Evolutionary conservation across 345 rosid species (phyloP), one percentile per base, ranked within the genome.

Genomic region (Sisymbrium altissimum): DNA sequence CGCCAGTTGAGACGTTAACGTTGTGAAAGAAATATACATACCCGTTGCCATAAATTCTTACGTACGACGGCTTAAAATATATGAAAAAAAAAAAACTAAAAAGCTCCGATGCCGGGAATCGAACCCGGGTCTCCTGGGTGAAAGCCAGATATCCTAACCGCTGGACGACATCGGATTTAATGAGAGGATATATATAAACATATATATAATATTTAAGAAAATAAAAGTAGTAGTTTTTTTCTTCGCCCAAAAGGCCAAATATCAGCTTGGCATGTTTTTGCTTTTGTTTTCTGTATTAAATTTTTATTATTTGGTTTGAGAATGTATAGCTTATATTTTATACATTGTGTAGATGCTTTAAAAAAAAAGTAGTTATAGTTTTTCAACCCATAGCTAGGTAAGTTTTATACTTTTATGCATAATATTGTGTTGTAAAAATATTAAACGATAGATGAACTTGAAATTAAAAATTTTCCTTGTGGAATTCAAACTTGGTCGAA

Each of bases 71-170:
- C n/a, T 35, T 58, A 13, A 41, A 41, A 41, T 3, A 4, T 27
- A 43, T 4, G 9, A 11, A 27, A 15, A 36, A 18, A 6, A 0
- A 1, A 36, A 63, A n/a, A n/a, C n/a, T n/a, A n/a, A n/a, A 71
- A 70, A 30, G 12, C 89, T 88, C 95, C 91, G 81, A 75, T 88
- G 93, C 92, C 96, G 90, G 96, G 90, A 85, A 93, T 89, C 85
- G 92, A 93, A 87, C 97, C 93, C 90, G 93, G 93, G 96, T 87
- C 90, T 80, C 93, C 92, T 88, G 96, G 97, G 93, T 89, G 93
- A 90, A 90, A 93, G 93, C 93, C 96, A 89, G 90, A 83, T 44
- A 90, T 89, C 93, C 97, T 93, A 82, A 85, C 97, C 98, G 86
- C 88, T 93, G 92, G 96, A 89, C 98, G 89, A 89, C 90, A 89